These are phyloP conservation scores for Scedosporium minutisporum DNA, from an alignment of 2,329 filamentous ascomycete genomes.

Conservation along the genomic window DNA sequence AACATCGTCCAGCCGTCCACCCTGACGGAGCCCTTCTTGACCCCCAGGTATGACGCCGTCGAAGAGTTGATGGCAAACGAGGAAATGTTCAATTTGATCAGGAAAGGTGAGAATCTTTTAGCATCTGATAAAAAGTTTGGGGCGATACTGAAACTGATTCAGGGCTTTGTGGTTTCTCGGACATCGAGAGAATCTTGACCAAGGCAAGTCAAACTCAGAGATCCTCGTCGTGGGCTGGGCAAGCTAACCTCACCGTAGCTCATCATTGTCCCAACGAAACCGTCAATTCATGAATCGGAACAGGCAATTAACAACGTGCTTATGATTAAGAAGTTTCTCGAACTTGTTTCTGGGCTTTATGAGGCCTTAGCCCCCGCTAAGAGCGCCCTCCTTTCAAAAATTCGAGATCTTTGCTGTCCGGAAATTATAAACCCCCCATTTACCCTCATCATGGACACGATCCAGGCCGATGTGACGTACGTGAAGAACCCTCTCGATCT, in stretches of 20 bases:
- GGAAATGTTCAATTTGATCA: constrained; percentile 71
- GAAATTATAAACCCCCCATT: constrained; percentile 51
- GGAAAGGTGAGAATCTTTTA: constrained; percentile 43
- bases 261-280: constrained; percentile 61
- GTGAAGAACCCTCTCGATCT: constrained; percentile 73
- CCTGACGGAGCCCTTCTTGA: constrained; percentile 51
- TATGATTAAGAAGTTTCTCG: constrained; percentile 74
- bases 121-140: background rate
- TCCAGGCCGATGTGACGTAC: constrained; percentile 75
- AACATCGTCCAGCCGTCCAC: constrained; percentile 87
- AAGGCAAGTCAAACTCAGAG: constrained; percentile 35
- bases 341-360: constrained; percentile 56
- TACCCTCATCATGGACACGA: constrained; percentile 53
- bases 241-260: constrained; percentile 38
- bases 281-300: constrained; percentile 60
- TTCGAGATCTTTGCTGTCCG: constrained; percentile 60
- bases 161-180: constrained; percentile 46
- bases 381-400: constrained; percentile 54
- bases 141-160: background rate
- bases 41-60: constrained; percentile 68
- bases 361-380: constrained; percentile 56
- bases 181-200: constrained; percentile 72
- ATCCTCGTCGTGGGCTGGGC: background rate
- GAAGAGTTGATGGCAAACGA: constrained; percentile 74
- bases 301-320: constrained; percentile 80